Conservation (phyloP, 2,329 filamentous ascomycete genomes). For the Aspergillus sojae region DNA sequence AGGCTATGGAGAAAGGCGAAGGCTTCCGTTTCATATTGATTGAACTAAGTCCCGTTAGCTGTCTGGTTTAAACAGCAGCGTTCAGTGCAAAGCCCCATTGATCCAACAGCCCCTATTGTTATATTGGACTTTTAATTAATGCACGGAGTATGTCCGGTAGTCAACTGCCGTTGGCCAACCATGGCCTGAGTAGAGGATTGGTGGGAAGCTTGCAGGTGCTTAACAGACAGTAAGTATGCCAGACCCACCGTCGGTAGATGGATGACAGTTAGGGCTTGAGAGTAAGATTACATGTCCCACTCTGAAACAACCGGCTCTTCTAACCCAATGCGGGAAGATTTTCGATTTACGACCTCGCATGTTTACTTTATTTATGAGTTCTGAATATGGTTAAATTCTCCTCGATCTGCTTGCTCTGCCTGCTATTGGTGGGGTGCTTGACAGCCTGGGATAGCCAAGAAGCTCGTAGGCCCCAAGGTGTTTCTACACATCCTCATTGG, state of each 20-base stretch:
- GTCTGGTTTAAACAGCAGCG: not conserved
- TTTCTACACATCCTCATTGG: not conserved
- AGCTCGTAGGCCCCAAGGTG: not conserved
- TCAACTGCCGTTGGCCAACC: not conserved
- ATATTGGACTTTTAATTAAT: not conserved
- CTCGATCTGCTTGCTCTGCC: no score
- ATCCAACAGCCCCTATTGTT: not conserved
- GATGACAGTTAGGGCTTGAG: not conserved
- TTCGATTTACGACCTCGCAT: not conserved
- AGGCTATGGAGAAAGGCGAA: not conserved
- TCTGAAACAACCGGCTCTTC: not conserved
- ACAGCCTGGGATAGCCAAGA: no score
- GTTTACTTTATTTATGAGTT: not conserved
- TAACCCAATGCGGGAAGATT: not conserved
- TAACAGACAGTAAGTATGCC: not conserved
- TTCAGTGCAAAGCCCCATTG: not conserved
- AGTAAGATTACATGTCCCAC: not conserved
- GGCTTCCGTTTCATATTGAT: not conserved
- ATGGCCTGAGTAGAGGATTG: not conserved
- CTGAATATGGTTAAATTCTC: not conserved
- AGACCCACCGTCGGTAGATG: conserved; percentile 2
- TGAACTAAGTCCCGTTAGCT: not conserved
- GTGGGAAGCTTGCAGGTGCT: not conserved
- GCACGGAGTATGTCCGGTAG: not conserved
- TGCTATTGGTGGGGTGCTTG: no score